Base-by-base conservation (phyloP, 768 basidiomycete genomes). In the Tulasnella sp. region DNA sequence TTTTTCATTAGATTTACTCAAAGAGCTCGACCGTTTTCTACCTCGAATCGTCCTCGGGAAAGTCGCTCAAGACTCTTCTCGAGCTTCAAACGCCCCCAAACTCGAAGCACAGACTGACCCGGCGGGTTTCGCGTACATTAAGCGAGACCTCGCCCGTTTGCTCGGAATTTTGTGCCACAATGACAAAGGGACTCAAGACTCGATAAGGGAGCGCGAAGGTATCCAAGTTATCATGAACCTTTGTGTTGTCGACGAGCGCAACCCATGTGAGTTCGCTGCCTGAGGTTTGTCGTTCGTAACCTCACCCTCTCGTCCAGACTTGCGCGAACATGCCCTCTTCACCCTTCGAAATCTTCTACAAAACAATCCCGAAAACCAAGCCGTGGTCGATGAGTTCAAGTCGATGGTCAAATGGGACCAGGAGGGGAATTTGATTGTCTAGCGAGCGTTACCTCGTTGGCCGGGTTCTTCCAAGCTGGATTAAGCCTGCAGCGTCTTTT, bases 291-390 rank as follows among this genome's bases (percentile, higher is more conserved):
- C 23, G 35, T 35, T 48, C 7, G n/a, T 75, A 6, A 6, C 7
- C 46, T 40, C 57, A 46, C 20, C 26, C 13, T 42, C 18, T 67
- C 44, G 20, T 42, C n/a, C 82, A 95, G 96, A 94, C 84, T 85
- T 99, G 70, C 91, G 95, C 26, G 96, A 98, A 85, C 94, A 98
- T 82, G 95, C 96, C 2, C 89, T 98, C 57, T 91, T 98, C 80
- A 88, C 94, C 26, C 86, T 98, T 26, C 89, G 90, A 67, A 94
- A 93, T 83, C 83, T 97, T 15, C 87, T 98, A 77, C 87, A 91
- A 80, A 86, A 87, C 48, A 98, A 98, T 83, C 80, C 84, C 39
- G 92, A 91, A 79, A 98, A 94, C 81, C 95, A 98, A 84, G 87
- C 86, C 2, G 86, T 94, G 57, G 91, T 99, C 70, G 88, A 91